A percentile compares a stretch with the other conserved stretches of the same genome.
These are phyloP conservation scores for Tuber magnatum DNA, from an alignment of 495 filamentous ascomycete species.

Conservation along the genomic window DNA sequence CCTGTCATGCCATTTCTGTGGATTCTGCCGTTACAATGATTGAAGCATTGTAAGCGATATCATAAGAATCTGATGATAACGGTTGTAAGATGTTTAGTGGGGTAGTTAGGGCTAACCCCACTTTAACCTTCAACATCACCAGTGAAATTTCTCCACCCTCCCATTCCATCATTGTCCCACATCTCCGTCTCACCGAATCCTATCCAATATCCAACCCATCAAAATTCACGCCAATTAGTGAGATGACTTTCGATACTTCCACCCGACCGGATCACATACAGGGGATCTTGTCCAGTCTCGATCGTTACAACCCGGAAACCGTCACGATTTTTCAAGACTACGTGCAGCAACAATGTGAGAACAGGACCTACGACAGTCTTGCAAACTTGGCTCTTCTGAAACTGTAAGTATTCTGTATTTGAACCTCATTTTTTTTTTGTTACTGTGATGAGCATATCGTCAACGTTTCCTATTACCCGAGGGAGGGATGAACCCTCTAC, in stretches of 20 bases:
- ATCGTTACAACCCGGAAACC: conserved; percentile 97
- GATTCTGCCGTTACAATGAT: background rate
- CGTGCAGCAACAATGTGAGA: conserved; percentile 88
- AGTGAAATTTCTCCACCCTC: background rate
- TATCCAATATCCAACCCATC: background rate
- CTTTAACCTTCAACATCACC: background rate
- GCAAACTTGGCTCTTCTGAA: conserved; percentile 94
- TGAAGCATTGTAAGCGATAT: background rate
- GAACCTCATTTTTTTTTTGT: conserved; percentile 5
- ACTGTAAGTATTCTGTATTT: conserved; percentile 63
- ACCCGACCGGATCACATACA: conserved; percentile 79
- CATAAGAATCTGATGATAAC: background rate
- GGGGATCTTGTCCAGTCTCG: conserved; percentile 84
- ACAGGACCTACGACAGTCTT: conserved; percentile 86
- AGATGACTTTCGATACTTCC: conserved; percentile 42
- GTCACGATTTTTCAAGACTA: conserved; percentile 92
- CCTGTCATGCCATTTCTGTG: background rate
- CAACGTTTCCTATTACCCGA: conserved; percentile 99
- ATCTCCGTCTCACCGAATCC: background rate
- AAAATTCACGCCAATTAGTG: background rate
- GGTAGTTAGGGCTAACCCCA: background rate
- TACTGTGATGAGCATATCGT: conserved; percentile 58
- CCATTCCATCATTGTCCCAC: background rate
- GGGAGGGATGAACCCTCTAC: conserved; percentile 48
- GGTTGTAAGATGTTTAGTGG: background rate